phyloP scores from a whole-genome alignment of 2,329 filamentous ascomycete species.

The Herpotrichia juniperi region DNA sequence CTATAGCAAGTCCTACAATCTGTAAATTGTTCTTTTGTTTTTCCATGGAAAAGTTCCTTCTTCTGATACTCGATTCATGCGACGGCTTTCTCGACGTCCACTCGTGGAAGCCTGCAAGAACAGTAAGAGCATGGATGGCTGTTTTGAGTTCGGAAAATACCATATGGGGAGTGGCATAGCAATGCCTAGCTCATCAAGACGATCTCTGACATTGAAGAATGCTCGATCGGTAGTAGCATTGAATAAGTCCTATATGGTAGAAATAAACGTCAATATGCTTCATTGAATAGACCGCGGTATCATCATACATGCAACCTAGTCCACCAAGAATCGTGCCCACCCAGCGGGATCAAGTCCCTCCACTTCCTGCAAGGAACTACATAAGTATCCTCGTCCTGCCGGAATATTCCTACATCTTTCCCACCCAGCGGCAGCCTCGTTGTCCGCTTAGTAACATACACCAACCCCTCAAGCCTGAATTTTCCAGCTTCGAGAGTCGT shows the following conservation, averaged over 20 bases:
- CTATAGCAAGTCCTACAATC: background rate
- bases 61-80: background rate
- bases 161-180: conserved; percentile 7
- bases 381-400: conserved; percentile 12
- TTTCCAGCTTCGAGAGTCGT: conserved; percentile 18
- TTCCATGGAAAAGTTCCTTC: too few species aligned
- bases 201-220: conserved; percentile 7
- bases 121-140: background rate
- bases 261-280: too few species aligned
- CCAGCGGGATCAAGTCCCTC: conserved; percentile 6
- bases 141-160: background rate
- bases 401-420: background rate
- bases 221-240: conserved; percentile 14
- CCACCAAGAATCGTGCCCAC: conserved; percentile 18
- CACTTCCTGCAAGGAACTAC: conserved; percentile 13
- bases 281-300: too few species aligned
- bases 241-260: conserved; percentile 12
- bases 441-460: conserved; percentile 13
- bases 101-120: background rate
- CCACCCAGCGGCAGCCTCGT: conserved; percentile 6
- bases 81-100: background rate
- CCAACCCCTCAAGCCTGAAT: conserved; percentile 9
- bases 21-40: background rate
- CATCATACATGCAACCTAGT: conserved; percentile 13
- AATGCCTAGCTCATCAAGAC: conserved; percentile 7